Conservation (phyloP, 1,284 basidiomycete genomes). For the Boletus subluridellus region DNA sequence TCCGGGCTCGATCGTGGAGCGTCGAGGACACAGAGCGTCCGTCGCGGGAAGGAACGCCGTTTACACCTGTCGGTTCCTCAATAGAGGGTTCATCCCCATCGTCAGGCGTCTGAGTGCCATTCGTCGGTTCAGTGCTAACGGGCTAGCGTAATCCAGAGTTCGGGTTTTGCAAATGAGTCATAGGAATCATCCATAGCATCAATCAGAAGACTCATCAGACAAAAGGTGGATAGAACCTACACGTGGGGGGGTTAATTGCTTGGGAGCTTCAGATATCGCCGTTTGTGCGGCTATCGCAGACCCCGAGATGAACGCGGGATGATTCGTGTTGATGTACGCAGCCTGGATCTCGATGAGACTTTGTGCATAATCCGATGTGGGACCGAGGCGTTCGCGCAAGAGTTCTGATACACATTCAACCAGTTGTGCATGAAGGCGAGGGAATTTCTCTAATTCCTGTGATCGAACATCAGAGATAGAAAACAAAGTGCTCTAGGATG, state of each 20-base stretch:
- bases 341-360: slow-evolving; percentile 97
- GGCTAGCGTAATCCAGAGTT: slow-evolving; percentile 40
- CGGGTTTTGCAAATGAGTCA: slow-evolving; percentile 6
- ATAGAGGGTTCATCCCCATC: slow-evolving; percentile 58
- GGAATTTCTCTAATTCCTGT: slow-evolving; percentile 97
- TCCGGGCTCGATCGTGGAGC: slow-evolving; percentile 65
- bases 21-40: slow-evolving; percentile 78
- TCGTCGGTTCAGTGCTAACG: slow-evolving; percentile 53
- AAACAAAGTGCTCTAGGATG: not conserved
- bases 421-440: slow-evolving; percentile 86
- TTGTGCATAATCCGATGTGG: slow-evolving; percentile 94
- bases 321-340: slow-evolving; percentile 99
- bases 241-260: slow-evolving; percentile 43
- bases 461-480: slow-evolving; percentile 7
- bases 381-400: slow-evolving; percentile 90
- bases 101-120: slow-evolving; percentile 47
- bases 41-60: slow-evolving; percentile 56
- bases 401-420: slow-evolving; percentile 98
- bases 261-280: slow-evolving; percentile 42
- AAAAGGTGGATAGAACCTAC: slow-evolving; percentile 41
- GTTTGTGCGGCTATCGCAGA: slow-evolving; percentile 59
- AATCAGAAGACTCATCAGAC: slow-evolving; percentile 8
- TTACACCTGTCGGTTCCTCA: slow-evolving; percentile 50
- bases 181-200: slow-evolving; percentile 3
- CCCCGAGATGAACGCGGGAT: slow-evolving; percentile 82